These are phyloP conservation scores for Physcomitrellopsis africana DNA, from an alignment of 225 moss, liverwort and hornwort species.

Conservation along the genomic window DNA sequence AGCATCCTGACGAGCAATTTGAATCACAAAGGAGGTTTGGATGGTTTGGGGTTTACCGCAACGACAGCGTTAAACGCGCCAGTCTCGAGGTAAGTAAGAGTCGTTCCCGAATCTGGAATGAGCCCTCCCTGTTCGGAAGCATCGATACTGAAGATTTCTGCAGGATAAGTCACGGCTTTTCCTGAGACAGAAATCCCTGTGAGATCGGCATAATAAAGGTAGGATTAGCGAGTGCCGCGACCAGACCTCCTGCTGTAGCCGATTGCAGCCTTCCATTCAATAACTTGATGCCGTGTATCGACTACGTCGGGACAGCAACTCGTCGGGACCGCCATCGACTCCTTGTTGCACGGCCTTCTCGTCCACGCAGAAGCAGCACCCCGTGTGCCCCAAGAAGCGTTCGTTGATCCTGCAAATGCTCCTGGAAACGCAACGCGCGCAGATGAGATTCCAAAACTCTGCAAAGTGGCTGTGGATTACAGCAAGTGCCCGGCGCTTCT, in stretches of 20 bases:
- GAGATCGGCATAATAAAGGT: constrained; percentile 45
- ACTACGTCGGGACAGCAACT: constrained; percentile 52
- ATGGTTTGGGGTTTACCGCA: constrained; percentile 16
- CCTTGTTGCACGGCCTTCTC: constrained; percentile 49
- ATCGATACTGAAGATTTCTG: constrained; percentile 40
- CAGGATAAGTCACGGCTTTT: constrained; percentile 33
- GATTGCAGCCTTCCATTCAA: constrained; percentile 52
- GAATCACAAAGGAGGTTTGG: background rate
- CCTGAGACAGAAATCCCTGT: constrained; percentile 46
- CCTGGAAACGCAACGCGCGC: constrained; percentile 52
- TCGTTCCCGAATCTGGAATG: constrained; percentile 69
- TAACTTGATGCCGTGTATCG: constrained; percentile 46
- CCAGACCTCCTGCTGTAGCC: background rate
- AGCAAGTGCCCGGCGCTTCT: constrained; percentile 41
- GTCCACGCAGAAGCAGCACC: constrained; percentile 32
- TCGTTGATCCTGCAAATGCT: constrained; percentile 32
- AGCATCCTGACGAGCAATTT: background rate
- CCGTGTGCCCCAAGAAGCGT: constrained; percentile 40
- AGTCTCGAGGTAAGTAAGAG: constrained; percentile 49
- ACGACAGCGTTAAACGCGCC: constrained; percentile 49
- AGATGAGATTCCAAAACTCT: constrained; percentile 30
- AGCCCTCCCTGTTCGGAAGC: constrained; percentile 51
- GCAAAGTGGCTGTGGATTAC: constrained; percentile 45
- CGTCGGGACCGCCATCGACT: constrained; percentile 36
- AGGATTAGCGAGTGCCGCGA: constrained; percentile 37